Percentiles rank a stretch among this genome's conserved stretches.
phyloP scores from a whole-genome alignment of 1,284 basidiomycete genomes.

The Cutaneotrichosporon dermatis region DNA sequence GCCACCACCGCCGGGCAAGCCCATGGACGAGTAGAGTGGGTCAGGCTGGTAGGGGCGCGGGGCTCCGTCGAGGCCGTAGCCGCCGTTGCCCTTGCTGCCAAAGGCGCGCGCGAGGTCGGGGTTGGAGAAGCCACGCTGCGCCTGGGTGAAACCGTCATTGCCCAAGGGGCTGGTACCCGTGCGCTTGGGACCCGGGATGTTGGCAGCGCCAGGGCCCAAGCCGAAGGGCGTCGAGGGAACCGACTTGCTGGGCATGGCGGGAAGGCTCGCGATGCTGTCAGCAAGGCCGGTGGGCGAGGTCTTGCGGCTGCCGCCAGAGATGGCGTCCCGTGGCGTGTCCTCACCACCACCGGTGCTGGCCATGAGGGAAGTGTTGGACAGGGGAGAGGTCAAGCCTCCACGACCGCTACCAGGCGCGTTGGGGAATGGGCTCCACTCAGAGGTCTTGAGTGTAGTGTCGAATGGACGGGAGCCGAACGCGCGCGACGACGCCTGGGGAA shows the following conservation, averaged over 20 bases:
- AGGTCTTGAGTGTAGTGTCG: constrained; percentile 63
- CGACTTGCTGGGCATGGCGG: constrained; percentile 48
- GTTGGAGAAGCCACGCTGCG: constrained; percentile 49
- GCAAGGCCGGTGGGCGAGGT: constrained; percentile 43
- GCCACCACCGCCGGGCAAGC: constrained; percentile 18
- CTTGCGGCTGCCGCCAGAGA: constrained; percentile 23
- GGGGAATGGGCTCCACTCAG: constrained; percentile 89
- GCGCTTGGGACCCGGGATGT: constrained; percentile 26
- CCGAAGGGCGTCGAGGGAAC: constrained; percentile 48
- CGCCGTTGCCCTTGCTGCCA: constrained; percentile 57
- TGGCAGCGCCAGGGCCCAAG: constrained; percentile 25
- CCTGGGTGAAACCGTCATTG: constrained; percentile 36
- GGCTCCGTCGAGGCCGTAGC: constrained; percentile 38
- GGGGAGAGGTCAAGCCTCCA: constrained; percentile 47
- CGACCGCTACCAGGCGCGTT: constrained; percentile 51
- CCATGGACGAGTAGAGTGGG: constrained; percentile 41
- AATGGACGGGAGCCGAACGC: constrained; percentile 58
- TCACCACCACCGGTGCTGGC: constrained; percentile 45
- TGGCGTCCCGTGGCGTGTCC: constrained; percentile 30
- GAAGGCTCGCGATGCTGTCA: constrained; percentile 46
- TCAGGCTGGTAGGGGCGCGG: constrained; percentile 44
- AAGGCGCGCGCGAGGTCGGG: constrained; percentile 52
- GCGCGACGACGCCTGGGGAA: constrained; percentile 73
- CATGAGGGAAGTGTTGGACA: constrained; percentile 60
- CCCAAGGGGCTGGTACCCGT: constrained; percentile 33